Evolutionary conservation across 345 rosid species (phyloP).

Genomic region (Xanthoceras sorbifolium): DNA sequence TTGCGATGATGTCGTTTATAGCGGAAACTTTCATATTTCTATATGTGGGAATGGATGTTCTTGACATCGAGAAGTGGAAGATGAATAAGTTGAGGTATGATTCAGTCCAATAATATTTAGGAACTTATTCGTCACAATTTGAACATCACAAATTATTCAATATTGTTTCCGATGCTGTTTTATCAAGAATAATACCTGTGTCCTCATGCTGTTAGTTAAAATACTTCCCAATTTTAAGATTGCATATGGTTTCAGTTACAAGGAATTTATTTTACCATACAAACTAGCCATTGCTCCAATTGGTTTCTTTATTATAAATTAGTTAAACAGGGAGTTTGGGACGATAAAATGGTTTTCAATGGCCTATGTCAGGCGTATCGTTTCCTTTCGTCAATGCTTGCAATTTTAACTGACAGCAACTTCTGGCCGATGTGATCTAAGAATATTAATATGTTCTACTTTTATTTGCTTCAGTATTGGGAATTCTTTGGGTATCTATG

Average conservation of each 20-base stretch:
- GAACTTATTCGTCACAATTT: background rate
- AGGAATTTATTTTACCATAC: background rate
- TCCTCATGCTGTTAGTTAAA: background rate
- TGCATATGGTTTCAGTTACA: background rate
- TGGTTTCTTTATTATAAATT: no score
- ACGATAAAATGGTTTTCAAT: background rate
- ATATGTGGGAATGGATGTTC: constrained; percentile 93
- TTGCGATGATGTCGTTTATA: constrained; percentile 84
- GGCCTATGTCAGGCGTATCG: background rate
- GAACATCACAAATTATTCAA: background rate
- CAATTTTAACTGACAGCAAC: background rate
- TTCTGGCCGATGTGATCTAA: background rate
- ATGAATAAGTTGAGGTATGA: constrained; percentile 61
- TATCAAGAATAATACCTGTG: background rate
- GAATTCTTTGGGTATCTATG: constrained; percentile 48
- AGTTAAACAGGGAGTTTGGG: background rate
- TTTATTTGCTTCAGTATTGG: constrained; percentile 45
- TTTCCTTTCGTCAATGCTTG: background rate
- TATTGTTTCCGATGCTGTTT: background rate
- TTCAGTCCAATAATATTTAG: background rate
- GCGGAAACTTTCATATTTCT: constrained; percentile 92
- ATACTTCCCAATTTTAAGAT: no score
- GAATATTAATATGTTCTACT: background rate
- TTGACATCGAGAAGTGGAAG: constrained; percentile 84
- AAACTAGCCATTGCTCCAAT: no score